These are phyloP conservation scores for Leishmania arabica DNA, from an alignment of 208 protist species.

Conservation along the genomic window DNA sequence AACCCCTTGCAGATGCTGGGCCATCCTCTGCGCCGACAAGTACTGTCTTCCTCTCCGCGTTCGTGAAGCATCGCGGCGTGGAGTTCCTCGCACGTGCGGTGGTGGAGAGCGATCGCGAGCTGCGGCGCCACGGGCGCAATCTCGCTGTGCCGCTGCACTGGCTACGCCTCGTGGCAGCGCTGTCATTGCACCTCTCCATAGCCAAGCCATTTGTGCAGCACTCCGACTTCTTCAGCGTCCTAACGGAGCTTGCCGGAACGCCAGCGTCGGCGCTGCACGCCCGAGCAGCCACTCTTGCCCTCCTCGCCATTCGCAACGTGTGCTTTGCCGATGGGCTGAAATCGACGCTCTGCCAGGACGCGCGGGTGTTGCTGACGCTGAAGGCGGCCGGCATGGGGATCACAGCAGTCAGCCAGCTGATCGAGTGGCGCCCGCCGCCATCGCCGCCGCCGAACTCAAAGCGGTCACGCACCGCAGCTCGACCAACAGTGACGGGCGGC, in stretches of 20 bases:
- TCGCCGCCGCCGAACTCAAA: neutral
- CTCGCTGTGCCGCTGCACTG: constrained; percentile 40
- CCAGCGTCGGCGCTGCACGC: constrained; percentile 5
- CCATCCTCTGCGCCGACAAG: neutral
- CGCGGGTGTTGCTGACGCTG: constrained; percentile 68
- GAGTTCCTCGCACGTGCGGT: constrained; percentile 22
- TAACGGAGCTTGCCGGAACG: constrained; percentile 58
- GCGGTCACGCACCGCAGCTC: neutral
- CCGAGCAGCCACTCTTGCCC: constrained; percentile 45
- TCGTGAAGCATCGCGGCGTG: constrained; percentile 24
- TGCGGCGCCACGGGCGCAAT: constrained; percentile 18
- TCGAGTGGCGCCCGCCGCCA: constrained; percentile 11
- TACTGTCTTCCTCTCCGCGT: constrained; percentile 21
- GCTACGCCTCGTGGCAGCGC: constrained; percentile 54
- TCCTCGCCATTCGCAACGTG: constrained; percentile 75
- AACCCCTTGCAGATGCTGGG: neutral
- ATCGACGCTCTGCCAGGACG: constrained; percentile 70
- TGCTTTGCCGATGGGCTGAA: constrained; percentile 71
- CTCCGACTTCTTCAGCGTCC: constrained; percentile 51
- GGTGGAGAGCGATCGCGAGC: constrained; percentile 20
- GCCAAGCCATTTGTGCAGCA: constrained; percentile 43
- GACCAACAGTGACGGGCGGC: neutral
- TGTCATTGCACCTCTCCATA: constrained; percentile 55
- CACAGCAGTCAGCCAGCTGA: constrained; percentile 26
- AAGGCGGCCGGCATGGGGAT: constrained; percentile 61